phyloP scores from a whole-genome alignment of 1,139 yeast genomes.

The Lodderomyces orthopsilosis region DNA sequence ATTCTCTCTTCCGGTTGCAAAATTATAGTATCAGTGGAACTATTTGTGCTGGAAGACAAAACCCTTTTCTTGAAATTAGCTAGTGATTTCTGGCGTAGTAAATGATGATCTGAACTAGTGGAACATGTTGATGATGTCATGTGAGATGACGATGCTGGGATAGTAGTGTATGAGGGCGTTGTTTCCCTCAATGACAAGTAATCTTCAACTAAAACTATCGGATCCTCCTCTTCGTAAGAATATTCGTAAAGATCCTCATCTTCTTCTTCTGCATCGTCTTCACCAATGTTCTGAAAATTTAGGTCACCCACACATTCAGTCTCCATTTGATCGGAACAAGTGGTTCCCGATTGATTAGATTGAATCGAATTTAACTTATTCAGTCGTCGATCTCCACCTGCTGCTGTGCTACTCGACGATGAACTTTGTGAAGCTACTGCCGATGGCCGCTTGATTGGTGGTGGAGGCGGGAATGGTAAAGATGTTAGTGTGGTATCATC shows the following conservation, averaged over 20 bases:
- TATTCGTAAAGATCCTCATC: conserved; percentile 7
- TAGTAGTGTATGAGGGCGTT: not conserved
- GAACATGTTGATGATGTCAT: not conserved
- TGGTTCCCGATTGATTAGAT: not conserved
- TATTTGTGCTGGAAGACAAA: conserved; percentile 1
- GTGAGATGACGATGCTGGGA: not conserved
- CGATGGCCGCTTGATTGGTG: conserved; percentile 12
- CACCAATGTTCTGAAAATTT: conserved; percentile 4
- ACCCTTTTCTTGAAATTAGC: conserved; percentile 38
- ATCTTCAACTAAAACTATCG: conserved; percentile 52
- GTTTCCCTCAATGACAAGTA: conserved; percentile 27
- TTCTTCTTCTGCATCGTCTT: conserved; percentile 11
- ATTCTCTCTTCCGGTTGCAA: not conserved
- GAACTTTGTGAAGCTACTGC: not conserved
- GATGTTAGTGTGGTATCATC: conserved; percentile 64
- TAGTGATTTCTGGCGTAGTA: conserved; percentile 33
- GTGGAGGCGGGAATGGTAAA: conserved; percentile 63
- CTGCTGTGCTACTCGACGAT: conserved; percentile 7
- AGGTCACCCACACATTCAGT: conserved; percentile 1
- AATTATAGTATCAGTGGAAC: not conserved
- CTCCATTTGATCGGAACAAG: conserved; percentile 4
- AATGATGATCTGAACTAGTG: conserved; percentile 4
- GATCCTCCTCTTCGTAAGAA: conserved; percentile 33
- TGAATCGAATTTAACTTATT: not conserved
- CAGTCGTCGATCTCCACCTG: not conserved